Conservation (phyloP, 192 early-diverging fungal genomes). For the Hyaloraphidium curvatum region DNA sequence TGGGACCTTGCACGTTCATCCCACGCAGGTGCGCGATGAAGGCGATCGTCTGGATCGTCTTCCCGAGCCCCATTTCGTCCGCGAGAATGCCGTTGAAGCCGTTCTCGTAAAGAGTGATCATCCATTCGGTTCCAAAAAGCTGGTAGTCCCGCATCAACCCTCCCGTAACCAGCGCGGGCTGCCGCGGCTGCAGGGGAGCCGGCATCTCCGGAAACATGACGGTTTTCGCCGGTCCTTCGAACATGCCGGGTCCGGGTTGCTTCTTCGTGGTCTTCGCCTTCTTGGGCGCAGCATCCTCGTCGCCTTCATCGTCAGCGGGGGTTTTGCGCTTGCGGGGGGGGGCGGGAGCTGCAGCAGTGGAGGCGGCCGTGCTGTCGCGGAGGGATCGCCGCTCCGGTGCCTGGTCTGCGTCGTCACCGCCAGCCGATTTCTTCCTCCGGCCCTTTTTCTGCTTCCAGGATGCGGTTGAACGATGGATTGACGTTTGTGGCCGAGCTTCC, state of each 20-base stretch:
- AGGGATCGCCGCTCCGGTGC: too few species aligned
- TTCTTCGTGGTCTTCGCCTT: constrained; percentile 29
- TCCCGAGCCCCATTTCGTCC: constrained; percentile 55
- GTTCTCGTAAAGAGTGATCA: constrained; percentile 85
- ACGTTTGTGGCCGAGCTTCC: too few species aligned
- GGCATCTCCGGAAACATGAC: too few species aligned
- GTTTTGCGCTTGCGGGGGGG: too few species aligned
- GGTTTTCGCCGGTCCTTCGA: too few species aligned
- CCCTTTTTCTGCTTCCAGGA: too few species aligned
- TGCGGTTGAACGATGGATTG: too few species aligned
- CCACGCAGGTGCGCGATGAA: constrained; percentile 62
- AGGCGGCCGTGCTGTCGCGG: too few species aligned
- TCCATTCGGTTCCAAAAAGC: constrained; percentile 86
- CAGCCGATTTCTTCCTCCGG: too few species aligned
- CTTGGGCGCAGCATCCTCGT: constrained; percentile 8
- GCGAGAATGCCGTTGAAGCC: constrained; percentile 90
- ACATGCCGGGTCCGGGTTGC: too few species aligned
- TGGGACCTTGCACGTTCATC: constrained; percentile 53
- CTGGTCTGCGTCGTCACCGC: too few species aligned
- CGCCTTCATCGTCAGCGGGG: neutral
- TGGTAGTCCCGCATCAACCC: constrained; percentile 69
- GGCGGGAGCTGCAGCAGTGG: too few species aligned
- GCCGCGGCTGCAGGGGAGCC: constrained; percentile 11
- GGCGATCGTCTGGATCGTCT: constrained; percentile 86
- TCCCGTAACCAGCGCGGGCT: neutral